These are phyloP conservation scores for Bryoglossum gracile DNA, from an alignment of 495 filamentous ascomycete genomes.

Conservation along the genomic window DNA sequence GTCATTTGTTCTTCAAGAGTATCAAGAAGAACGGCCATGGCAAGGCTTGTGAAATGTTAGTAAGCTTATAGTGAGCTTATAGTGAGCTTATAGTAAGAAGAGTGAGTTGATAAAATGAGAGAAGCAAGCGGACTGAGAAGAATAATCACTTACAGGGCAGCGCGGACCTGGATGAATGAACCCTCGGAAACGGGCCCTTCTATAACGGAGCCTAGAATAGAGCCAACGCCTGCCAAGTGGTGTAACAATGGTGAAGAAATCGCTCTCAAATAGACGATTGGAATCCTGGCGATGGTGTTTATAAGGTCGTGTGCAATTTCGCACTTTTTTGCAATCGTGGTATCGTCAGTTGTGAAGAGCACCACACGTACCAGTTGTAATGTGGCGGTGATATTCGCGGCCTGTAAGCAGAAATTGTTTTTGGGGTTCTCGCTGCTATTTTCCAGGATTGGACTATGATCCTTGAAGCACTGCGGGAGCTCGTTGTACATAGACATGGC, in stretches of 20 bases:
- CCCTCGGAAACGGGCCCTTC: conserved; percentile 40
- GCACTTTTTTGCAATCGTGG: conserved; percentile 39
- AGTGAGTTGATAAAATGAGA: too few species aligned
- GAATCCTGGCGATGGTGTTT: conserved; percentile 37
- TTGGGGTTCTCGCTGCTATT: conserved; percentile 28
- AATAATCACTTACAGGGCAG: conserved; percentile 27
- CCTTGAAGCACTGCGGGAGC: conserved; percentile 35
- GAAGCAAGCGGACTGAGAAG: background rate
- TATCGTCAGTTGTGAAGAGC: conserved; percentile 36
- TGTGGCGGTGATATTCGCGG: conserved; percentile 46
- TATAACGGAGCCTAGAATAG: conserved; percentile 42
- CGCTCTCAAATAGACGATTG: conserved; percentile 37
- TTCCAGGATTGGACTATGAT: conserved; percentile 18
- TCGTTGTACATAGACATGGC: conserved; percentile 34
- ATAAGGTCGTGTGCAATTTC: conserved; percentile 41
- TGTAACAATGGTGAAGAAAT: conserved; percentile 45
- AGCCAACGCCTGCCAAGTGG: conserved; percentile 43
- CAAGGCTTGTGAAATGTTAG: conserved; percentile 19
- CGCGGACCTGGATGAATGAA: conserved; percentile 37
- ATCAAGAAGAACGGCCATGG: conserved; percentile 43
- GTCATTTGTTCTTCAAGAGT: conserved; percentile 37
- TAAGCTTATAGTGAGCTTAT: background rate
- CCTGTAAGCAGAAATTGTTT: conserved; percentile 43
- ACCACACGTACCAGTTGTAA: conserved; percentile 44
- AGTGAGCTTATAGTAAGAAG: too few species aligned